Base-by-base conservation (phyloP, 2,329 filamentous ascomycete species). In the Talaromyces marneffei region DNA sequence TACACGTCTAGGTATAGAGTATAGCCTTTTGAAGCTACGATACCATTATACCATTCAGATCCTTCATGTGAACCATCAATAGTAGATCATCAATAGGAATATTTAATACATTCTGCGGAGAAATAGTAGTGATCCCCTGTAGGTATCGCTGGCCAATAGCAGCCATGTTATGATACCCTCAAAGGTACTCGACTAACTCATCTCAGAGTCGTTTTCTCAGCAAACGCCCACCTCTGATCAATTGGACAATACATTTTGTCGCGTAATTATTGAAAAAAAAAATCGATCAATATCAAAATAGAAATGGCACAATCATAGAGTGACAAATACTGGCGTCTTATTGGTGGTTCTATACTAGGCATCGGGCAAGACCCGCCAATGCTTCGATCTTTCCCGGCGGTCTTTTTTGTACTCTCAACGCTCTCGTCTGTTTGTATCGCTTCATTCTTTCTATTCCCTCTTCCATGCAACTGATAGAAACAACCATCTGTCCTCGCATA, bases 311-410 rank as follows among this genome's bases (percentile, higher is more conserved):
- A 48, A 8, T 29, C 25, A 48, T 29, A 48, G 23, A n/a, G 25
- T 29, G 25, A 29, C 44, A 48, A 16, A 29, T 33, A 1, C 29
- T 10, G n/a, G 90, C 48, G 72, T 93, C 48, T 77, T 81, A 37
- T 92, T 91, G 72, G 83, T 90, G 25, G 90, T 95, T 20, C 29
- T 52, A 52, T 52, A 52, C 27, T 35, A 20, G 33, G 29, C 48
- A 52, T 14, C 46, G 16, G 46, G n/a, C 46, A 33, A 33, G 46
- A 52, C n/a, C 46, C 44, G 44, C 44, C 44, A 10, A 9, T 27
- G 23, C 25, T 52, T 18, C 18, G 48, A 52, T 52, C 48, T 29
- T n/a, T 50, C 46, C 44, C 44, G 44, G 27, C 29, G 23, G 44
- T 4, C 27, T 20, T 33, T 52, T 33, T 18, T 29, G 29, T n/a